These are phyloP conservation scores for Westerdykella ornata DNA, from an alignment of 2,329 filamentous ascomycete genomes.

Conservation along the genomic window DNA sequence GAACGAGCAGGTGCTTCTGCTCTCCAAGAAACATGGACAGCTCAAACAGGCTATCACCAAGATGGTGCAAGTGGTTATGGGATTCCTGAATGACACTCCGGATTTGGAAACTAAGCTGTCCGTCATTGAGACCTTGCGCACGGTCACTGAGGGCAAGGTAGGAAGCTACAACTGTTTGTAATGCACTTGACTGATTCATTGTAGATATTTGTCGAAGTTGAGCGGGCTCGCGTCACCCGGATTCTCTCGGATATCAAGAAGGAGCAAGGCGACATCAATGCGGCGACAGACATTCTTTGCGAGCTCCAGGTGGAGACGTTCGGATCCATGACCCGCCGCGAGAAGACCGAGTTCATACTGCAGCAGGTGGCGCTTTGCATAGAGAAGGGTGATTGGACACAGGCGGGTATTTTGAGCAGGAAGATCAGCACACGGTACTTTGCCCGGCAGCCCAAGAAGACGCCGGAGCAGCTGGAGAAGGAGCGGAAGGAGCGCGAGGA, in stretches of 20 bases:
- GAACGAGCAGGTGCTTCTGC: slow-evolving; percentile 90
- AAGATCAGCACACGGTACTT: slow-evolving; percentile 98
- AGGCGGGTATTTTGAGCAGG: slow-evolving; percentile 84
- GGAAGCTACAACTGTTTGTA: too few relatives aligned
- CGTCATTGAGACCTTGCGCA: slow-evolving; percentile 89
- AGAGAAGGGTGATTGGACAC: slow-evolving; percentile 91
- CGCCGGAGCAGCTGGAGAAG: slow-evolving; percentile 80
- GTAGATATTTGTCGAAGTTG: slow-evolving; percentile 96
- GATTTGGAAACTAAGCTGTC: slow-evolving; percentile 81
- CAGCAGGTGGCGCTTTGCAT: slow-evolving; percentile 94
- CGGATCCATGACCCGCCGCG: slow-evolving; percentile 91
- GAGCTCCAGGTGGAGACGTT: slow-evolving; percentile 99
- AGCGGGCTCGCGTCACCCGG: slow-evolving; percentile 88
- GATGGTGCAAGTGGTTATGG: slow-evolving; percentile 97
- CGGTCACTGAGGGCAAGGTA: slow-evolving; percentile 94
- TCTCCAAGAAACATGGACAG: slow-evolving; percentile 99
- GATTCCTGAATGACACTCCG: slow-evolving; percentile 80
- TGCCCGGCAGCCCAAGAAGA: slow-evolving; percentile 83
- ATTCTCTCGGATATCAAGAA: slow-evolving; percentile 98
- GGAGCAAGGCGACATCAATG: slow-evolving; percentile 81
- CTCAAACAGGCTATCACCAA: slow-evolving; percentile 98
- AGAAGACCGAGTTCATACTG: slow-evolving; percentile 98
- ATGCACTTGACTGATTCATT: slow-evolving; percentile 8
- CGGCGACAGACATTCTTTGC: slow-evolving; percentile 87
- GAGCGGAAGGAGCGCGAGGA: slow-evolving; percentile 78